Evolutionary conservation across 805 yeast genomes (phyloP), one percentile per base, ranked within the genome.

Genomic region (Pichia paraexigua): DNA sequence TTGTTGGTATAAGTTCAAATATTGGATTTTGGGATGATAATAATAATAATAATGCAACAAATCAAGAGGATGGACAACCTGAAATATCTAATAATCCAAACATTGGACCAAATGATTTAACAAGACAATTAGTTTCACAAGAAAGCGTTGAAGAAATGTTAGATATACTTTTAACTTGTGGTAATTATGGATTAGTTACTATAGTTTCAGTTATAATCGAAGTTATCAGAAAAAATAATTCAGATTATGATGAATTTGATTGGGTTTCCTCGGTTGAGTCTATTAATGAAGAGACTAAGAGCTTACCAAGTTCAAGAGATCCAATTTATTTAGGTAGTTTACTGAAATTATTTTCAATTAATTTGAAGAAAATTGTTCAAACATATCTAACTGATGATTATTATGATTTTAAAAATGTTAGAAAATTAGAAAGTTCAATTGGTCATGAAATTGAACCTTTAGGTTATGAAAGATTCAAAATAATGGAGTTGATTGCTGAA

Each of bases 171-270:
- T 78, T 92, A 53, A 64, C 71, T 50, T 84, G 85, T 53, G 96
- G 96, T 46, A 82, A 87, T 45, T 66, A 68, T 51, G 95, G 97
- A 0, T 75, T 94, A 55, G 87, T 91, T 42, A 92, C 94, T 52
- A 95, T 96, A 60, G 99, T 94, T 28, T 90, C 96, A 10, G 88
- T 94, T 41, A 79, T 94, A 30, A 92, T 94, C 56, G 99, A 92
- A 69, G 78, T 92, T 43, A 92, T 94, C 49, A 78, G 99, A 61
- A 92, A 92, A 65, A 92, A 92, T 64, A 94, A 94, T 65, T 87
- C 96, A 0, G 99, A 94, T 65, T 94, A 94, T 67, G 99, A 94
- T 69, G 69, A 66, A 47, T 67, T 68, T 50, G 71, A 68, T 53
- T 66, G 71, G 70, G 60, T 67, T 35, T 59, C 55, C 24, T 56